phyloP scores from a whole-genome alignment of 768 basidiomycete genomes.

The Tephrocybe sp. region DNA sequence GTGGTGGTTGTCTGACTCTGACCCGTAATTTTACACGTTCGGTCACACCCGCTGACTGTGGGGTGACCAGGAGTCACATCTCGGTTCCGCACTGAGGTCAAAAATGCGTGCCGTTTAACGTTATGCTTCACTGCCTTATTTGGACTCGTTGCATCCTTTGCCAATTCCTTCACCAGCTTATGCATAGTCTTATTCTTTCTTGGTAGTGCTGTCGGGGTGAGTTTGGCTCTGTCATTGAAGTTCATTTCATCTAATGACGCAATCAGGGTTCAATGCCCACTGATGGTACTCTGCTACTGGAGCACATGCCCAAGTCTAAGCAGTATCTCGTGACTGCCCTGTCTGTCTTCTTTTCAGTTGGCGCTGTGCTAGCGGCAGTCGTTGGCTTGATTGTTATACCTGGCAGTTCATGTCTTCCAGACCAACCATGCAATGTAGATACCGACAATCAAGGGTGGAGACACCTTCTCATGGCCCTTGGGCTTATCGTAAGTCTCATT shows the following conservation, averaged over 20 bases:
- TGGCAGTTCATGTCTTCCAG: constrained; percentile 58
- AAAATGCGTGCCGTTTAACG: too few species aligned
- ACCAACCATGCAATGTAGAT: constrained; percentile 59
- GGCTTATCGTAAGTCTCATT: constrained; percentile 66
- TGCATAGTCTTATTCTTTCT: constrained; percentile 82
- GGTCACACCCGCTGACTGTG: constrained; percentile 14
- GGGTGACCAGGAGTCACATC: constrained; percentile 1
- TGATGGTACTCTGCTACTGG: constrained; percentile 87
- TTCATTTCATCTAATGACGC: neutral
- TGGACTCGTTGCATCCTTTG: constrained; percentile 75
- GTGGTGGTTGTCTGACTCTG: constrained; percentile 5
- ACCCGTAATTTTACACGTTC: constrained; percentile 12
- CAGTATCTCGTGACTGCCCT: constrained; percentile 89
- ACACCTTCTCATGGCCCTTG: constrained; percentile 73
- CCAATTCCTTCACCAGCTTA: constrained; percentile 62
- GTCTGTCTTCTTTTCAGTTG: constrained; percentile 94
- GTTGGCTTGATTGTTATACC: constrained; percentile 82
- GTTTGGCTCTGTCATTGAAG: constrained; percentile 23
- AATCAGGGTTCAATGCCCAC: constrained; percentile 91
- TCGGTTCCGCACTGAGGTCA: too few species aligned
- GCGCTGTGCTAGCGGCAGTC: constrained; percentile 81
- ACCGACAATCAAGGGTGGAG: constrained; percentile 86
- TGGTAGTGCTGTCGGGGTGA: constrained; percentile 90
- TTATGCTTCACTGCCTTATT: constrained; percentile 89
- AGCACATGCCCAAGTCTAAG: constrained; percentile 91